Percentiles rank a stretch among this genome's conserved stretches.
Conservation (phyloP, 495 filamentous ascomycete genomes). For the Penicillium waksmanii region DNA sequence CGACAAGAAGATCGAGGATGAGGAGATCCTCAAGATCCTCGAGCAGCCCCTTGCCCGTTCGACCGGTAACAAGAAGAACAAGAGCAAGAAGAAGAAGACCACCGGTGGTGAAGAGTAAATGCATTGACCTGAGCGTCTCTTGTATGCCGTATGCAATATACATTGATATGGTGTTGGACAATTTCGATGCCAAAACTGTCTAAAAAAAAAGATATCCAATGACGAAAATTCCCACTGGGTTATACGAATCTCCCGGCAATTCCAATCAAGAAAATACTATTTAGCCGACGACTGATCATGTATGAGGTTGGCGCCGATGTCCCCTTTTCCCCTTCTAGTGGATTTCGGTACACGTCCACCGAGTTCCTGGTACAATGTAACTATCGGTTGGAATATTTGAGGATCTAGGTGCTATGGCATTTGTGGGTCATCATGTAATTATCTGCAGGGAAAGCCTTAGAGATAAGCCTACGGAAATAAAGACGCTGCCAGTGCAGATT, state of each 20-base stretch:
- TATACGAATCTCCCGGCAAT: slow-evolving; percentile 18
- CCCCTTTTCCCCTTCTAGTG: too few species aligned
- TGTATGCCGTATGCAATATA: slow-evolving; percentile 20
- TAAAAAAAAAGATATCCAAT: slow-evolving; percentile 36
- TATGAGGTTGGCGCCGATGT: too few species aligned
- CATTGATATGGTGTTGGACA: slow-evolving; percentile 18
- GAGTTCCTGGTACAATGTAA: too few species aligned
- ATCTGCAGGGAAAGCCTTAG: not conserved
- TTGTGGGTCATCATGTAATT: not conserved
- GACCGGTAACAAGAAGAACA: slow-evolving; percentile 73
- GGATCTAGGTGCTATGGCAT: too few species aligned
- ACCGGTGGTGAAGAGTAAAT: slow-evolving; percentile 65
- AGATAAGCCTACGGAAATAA: not conserved
- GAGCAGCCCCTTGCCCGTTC: slow-evolving; percentile 80
- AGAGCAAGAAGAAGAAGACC: slow-evolving; percentile 90
- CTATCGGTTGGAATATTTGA: too few species aligned
- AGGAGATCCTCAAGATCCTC: slow-evolving; percentile 91
- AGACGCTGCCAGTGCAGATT: not conserved
- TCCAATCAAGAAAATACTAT: not conserved
- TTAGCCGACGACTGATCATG: not conserved
- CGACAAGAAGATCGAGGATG: slow-evolving; percentile 97
- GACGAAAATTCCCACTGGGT: slow-evolving; percentile 20
- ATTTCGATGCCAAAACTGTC: slow-evolving; percentile 14
- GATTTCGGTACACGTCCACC: too few species aligned
- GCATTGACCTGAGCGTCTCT: slow-evolving; percentile 12